Conservation (phyloP, 164 flowering plant species). For the Taxillus chinensis region DNA sequence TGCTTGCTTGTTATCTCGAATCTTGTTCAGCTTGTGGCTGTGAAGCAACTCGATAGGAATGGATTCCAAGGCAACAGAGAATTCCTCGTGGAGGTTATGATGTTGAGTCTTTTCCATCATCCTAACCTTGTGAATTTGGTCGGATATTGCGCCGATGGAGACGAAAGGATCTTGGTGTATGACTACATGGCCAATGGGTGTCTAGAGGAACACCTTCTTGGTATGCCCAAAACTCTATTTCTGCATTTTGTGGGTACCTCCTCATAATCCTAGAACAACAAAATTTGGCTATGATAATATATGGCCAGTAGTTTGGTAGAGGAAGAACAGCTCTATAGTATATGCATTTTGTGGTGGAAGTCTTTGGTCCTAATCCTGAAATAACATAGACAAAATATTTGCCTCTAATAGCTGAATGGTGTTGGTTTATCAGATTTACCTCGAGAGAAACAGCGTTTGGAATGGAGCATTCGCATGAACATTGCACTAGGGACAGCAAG, state of each 20-base stretch:
- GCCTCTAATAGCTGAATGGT: not conserved
- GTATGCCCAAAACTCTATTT: constrained; percentile 24
- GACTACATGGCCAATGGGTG: constrained; percentile 75
- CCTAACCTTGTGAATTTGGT: constrained; percentile 60
- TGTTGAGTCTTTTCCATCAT: constrained; percentile 69
- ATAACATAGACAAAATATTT: too few species aligned
- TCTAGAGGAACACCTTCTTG: constrained; percentile 80
- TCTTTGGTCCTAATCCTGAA: too few species aligned
- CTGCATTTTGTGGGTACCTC: too few species aligned
- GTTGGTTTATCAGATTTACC: constrained; percentile 29
- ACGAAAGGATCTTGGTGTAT: constrained; percentile 69
- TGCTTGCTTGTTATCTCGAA: not conserved
- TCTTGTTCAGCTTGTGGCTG: constrained; percentile 52
- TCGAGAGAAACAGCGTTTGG: constrained; percentile 38
- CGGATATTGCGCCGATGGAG: constrained; percentile 79
- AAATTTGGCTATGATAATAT: too few species aligned
- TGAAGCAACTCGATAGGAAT: constrained; percentile 75
- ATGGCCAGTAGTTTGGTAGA: too few species aligned
- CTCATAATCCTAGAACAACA: too few species aligned
- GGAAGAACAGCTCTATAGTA: too few species aligned
- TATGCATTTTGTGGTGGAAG: too few species aligned
- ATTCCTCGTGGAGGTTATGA: constrained; percentile 77
- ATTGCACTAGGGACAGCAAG: constrained; percentile 77
- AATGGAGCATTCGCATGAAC: constrained; percentile 72
- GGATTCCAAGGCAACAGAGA: constrained; percentile 80